These are phyloP conservation scores for Brassica balearica DNA, from an alignment of 441 rosid species.

Conservation along the genomic window DNA sequence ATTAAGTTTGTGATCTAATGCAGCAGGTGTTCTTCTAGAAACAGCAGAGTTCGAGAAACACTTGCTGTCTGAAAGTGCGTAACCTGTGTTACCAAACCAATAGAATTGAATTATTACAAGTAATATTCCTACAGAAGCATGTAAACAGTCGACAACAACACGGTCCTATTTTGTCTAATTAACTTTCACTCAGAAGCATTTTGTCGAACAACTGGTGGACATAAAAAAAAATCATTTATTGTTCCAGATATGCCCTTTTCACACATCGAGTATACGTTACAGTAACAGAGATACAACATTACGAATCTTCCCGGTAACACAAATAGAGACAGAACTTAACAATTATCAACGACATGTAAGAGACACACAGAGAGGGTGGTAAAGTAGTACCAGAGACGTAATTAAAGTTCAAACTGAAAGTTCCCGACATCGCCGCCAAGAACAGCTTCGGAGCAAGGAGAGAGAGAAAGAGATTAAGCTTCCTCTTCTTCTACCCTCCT, in stretches of 20 bases:
- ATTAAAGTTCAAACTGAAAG: slow-evolving; percentile 46
- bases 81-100: slow-evolving; percentile 47
- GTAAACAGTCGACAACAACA: not conserved
- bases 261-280: not conserved
- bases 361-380: not conserved
- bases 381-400: slow-evolving; percentile 47
- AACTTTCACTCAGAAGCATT: not conserved
- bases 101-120: not conserved
- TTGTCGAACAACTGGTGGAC: slow-evolving; percentile 36
- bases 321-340: slow-evolving; percentile 29
- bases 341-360: not conserved
- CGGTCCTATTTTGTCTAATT: too few relatives aligned
- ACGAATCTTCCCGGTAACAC: slow-evolving; percentile 26
- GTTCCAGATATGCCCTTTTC: not conserved
- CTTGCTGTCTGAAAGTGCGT: slow-evolving; percentile 53
- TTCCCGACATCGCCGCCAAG: slow-evolving; percentile 51
- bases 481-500: not conserved
- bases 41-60: slow-evolving; percentile 48
- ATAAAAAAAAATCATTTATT: not conserved
- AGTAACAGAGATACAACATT: not conserved
- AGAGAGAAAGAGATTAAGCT: not conserved
- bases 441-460: slow-evolving; percentile 1
- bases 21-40: slow-evolving; percentile 52
- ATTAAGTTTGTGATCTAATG: slow-evolving; percentile 44
- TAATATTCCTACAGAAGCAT: not conserved